A percentile compares a stretch with the other conserved stretches of the same genome.
Evolutionary conservation across 2,329 filamentous ascomycete species (phyloP).

Genomic region (Penicillium sp.): DNA sequence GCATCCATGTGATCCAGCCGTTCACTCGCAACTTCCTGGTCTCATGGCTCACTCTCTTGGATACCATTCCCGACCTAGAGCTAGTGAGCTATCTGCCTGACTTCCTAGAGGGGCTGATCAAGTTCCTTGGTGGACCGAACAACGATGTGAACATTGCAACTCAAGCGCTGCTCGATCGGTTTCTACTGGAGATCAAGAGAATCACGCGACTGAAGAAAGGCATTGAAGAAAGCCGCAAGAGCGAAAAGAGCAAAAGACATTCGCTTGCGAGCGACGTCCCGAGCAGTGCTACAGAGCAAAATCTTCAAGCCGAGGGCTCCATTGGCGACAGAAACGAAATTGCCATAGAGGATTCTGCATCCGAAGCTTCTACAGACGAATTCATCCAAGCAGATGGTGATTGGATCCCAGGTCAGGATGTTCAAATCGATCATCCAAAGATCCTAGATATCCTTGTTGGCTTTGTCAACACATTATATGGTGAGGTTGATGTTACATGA

Average conservation of each 20-base stretch:
- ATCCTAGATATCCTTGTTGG: constrained; percentile 90
- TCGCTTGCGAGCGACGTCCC: constrained; percentile 70
- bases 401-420: constrained; percentile 96
- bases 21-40: constrained; percentile 95
- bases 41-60: constrained; percentile 90
- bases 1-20: constrained; percentile 91
- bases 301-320: constrained; percentile 32
- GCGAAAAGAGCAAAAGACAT: constrained; percentile 67
- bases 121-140: constrained; percentile 89
- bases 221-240: constrained; percentile 80
- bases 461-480: constrained; percentile 79
- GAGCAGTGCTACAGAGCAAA: constrained; percentile 58
- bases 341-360: constrained; percentile 53
- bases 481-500: constrained; percentile 45
- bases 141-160: constrained; percentile 93
- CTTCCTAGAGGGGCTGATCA: constrained; percentile 85
- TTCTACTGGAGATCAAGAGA: constrained; percentile 89
- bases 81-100: constrained; percentile 90
- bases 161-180: constrained; percentile 83
- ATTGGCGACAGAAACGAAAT: constrained; percentile 55
- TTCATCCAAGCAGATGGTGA: constrained; percentile 75
- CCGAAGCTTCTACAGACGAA: constrained; percentile 51
- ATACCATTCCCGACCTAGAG: constrained; percentile 95
- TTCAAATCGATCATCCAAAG: constrained; percentile 87
- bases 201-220: constrained; percentile 92